Base-by-base conservation (phyloP, 768 basidiomycete genomes). In the Termitomyces sp. region DNA sequence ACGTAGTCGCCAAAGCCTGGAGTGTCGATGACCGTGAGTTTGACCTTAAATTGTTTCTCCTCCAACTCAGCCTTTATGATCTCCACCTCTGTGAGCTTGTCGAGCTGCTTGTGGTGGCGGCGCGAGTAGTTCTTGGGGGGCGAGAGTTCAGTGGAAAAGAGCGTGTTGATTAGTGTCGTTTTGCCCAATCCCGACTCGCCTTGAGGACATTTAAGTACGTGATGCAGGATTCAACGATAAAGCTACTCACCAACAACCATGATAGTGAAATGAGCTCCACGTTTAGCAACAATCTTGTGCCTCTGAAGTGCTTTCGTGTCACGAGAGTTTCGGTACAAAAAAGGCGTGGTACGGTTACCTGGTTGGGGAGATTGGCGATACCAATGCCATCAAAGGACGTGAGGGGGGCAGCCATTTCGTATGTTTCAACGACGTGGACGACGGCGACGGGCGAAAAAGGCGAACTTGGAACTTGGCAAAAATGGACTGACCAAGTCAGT, bases 1-100 rank as follows among this genome's bases (percentile, higher is more conserved):
- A 99, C 96, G 69, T 98, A 98, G 89, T 99, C 97, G 37, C 97
- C 97, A 62, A 98, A 99, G 30, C 97, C 97, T 55, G 97, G 97
- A 12, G 96, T 98, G 75, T 99, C 97, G 64, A 99, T 96, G 71
- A 98, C 97, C 18, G 91, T 95, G 63, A 99, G 86, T 82, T 98
- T 98, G 81, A 98, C 95, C 75, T 95, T 96, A 87, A 98, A 98
- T 71, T 93, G 91, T 72, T 95, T 93, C 76, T 98, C 97, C 77
- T 98, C 97, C 24, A 99, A 86, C 77, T 98, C 96, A 14, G 96
- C 97, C 81, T 99, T 99, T 82, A 98, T 94, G 53, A 99, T 96
- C 70, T 98, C 97, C 57, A 97, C 90, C 77, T 98, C 96, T 24
- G 96, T 98, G 49, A 98, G 86, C 78, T 98, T 98, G 83, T 98